Percentiles rank a stretch among this genome's conserved stretches.
Evolutionary conservation across 169 alveolate species (phyloP).

Genomic region (Plasmodium cynomolgi): DNA sequence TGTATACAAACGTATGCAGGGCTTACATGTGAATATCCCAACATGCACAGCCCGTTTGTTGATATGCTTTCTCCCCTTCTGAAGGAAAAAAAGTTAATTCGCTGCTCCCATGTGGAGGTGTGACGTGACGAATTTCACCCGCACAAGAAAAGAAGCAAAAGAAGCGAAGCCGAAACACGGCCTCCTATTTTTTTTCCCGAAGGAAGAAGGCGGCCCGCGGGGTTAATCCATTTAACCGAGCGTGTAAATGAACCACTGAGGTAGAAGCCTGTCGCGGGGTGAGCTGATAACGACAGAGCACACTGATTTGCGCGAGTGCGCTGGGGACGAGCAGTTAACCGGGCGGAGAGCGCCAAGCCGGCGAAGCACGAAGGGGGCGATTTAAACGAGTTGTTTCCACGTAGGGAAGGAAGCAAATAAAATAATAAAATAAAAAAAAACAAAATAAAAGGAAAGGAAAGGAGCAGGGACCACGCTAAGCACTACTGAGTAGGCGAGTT

Average conservation of each 20-base stretch:
- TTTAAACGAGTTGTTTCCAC: background rate
- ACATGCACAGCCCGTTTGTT: background rate
- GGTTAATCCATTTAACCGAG: background rate
- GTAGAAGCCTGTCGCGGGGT: background rate
- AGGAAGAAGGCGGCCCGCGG: background rate
- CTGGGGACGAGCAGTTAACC: background rate
- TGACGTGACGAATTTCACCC: background rate
- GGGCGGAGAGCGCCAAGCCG: background rate
- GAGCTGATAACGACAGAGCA: background rate
- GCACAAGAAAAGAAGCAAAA: background rate
- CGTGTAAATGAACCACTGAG: background rate
- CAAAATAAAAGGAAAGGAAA: background rate
- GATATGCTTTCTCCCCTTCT: background rate
- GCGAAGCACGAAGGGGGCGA: background rate
- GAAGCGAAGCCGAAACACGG: background rate
- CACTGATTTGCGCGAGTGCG: background rate
- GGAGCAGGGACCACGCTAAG: background rate
- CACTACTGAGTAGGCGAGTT: background rate
- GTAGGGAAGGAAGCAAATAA: background rate
- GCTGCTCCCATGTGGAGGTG: background rate
- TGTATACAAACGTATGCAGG: background rate
- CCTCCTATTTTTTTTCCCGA: background rate
- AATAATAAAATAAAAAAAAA: background rate
- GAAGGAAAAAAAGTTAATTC: background rate
- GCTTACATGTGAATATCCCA: background rate